A percentile compares a stretch with the other conserved stretches of the same genome.
These are phyloP conservation scores for Hibiscus mutabilis DNA, from an alignment of 345 rosid species.

Conservation along the genomic window DNA sequence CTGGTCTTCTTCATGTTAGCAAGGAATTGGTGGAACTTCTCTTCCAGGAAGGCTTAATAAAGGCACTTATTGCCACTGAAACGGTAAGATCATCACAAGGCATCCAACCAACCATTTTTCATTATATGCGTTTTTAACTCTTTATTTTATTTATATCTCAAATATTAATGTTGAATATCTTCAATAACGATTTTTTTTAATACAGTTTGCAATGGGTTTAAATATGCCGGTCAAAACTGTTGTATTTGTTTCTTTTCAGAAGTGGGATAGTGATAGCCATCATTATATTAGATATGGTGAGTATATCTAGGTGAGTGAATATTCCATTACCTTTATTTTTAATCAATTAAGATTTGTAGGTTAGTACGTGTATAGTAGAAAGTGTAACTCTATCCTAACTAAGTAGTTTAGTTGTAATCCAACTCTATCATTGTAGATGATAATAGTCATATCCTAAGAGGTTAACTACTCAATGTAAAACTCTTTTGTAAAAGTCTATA, in stretches of 20 bases:
- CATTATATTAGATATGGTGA: conserved; percentile 93
- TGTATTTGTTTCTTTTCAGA: conserved; percentile 84
- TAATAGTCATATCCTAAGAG: too few relatives aligned
- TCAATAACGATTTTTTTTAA: conserved; percentile 8
- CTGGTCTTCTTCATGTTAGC: conserved; percentile 97
- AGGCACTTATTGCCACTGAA: conserved; percentile 96
- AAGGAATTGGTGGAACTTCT: conserved; percentile 98
- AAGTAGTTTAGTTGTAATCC: too few relatives aligned
- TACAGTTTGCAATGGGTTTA: conserved; percentile 98
- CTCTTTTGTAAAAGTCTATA: too few relatives aligned
- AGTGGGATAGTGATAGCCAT: conserved; percentile 99
- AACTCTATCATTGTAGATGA: too few relatives aligned
- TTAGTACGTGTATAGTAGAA: too few relatives aligned
- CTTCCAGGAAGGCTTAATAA: conserved; percentile 98
- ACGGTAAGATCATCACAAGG: conserved; percentile 53
- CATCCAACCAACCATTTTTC: conserved; percentile 3
- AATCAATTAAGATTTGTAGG: not conserved
- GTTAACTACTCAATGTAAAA: too few relatives aligned
- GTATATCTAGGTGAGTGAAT: conserved; percentile 82
- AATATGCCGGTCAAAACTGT: conserved; percentile 99
- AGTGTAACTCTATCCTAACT: too few relatives aligned
- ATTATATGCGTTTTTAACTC: not conserved
- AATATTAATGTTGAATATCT: conserved; percentile 1
- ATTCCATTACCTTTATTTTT: conserved; percentile 6
- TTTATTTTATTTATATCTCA: not conserved